phyloP scores from a whole-genome alignment of 805 yeast genomes.

The Komagataella pastoris region DNA sequence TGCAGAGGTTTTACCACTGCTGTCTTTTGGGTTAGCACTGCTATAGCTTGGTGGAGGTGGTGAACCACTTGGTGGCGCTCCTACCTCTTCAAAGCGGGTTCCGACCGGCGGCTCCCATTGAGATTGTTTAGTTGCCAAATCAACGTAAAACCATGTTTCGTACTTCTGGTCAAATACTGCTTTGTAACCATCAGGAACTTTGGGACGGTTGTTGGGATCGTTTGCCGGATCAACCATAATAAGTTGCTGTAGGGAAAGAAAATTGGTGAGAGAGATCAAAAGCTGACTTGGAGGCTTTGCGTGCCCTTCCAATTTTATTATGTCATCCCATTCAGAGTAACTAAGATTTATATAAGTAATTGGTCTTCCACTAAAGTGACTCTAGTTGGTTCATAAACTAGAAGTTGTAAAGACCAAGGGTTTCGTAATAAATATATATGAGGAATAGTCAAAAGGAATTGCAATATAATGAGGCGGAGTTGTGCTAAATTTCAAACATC shows the following conservation, averaged over 20 bases:
- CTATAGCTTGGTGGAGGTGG: constrained; percentile 16
- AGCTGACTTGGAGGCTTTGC: not conserved
- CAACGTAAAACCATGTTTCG: constrained; percentile 65
- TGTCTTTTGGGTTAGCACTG: constrained; percentile 1
- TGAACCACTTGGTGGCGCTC: constrained; percentile 10
- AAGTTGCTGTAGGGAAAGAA: not conserved
- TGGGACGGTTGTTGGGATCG: constrained; percentile 19
- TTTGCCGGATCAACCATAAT: not conserved
- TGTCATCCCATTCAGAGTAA: not conserved
- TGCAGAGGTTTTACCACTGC: not conserved
- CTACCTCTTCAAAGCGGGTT: constrained; percentile 23
- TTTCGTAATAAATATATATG: not conserved
- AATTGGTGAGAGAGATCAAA: not conserved
- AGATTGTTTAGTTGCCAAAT: constrained; percentile 54
- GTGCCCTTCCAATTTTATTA: not conserved
- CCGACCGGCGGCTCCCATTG: constrained; percentile 86
- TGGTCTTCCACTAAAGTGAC: no score
- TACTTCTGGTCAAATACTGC: constrained; percentile 33
- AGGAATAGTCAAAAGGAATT: not conserved
- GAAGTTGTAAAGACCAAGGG: not conserved
- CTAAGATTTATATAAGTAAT: no score
- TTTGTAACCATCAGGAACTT: constrained; percentile 30
- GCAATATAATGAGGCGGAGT: no score
- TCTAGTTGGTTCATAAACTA: no score
- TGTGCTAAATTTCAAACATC: no score